Percentiles rank a stretch among this genome's conserved stretches.
phyloP scores from a whole-genome alignment of 495 filamentous ascomycete genomes.

The Talaromyces proteolyticus region DNA sequence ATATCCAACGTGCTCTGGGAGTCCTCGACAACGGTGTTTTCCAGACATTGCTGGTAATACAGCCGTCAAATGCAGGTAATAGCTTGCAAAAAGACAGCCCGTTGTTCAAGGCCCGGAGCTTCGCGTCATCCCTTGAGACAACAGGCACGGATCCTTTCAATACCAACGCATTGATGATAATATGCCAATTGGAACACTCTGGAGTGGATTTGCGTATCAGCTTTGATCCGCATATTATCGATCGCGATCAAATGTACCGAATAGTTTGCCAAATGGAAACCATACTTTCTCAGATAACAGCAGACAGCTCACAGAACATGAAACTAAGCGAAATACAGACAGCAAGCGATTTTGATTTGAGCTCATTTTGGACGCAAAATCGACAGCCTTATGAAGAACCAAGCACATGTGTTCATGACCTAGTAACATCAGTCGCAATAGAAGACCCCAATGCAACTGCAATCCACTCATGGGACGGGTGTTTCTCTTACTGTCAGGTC shows the following conservation, averaged over 20 bases:
- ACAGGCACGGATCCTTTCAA: slow-evolving; percentile 2
- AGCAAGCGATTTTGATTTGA: neutral
- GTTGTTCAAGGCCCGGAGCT: no score
- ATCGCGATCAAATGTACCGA: neutral
- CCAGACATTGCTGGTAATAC: slow-evolving; percentile 17
- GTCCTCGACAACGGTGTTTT: slow-evolving; percentile 21
- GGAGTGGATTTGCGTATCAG: slow-evolving; percentile 1
- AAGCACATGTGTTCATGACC: slow-evolving; percentile 14
- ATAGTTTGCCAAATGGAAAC: slow-evolving; percentile 11
- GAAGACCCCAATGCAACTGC: slow-evolving; percentile 28
- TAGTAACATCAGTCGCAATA: slow-evolving; percentile 19
- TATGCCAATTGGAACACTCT: slow-evolving; percentile 7
- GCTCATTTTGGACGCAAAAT: slow-evolving; percentile 17
- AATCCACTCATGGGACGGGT: slow-evolving; percentile 39
- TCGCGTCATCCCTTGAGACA: neutral
- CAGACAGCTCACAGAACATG: neutral
- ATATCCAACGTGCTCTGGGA: slow-evolving; percentile 20
- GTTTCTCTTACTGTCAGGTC: slow-evolving; percentile 37
- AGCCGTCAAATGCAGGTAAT: slow-evolving; percentile 22
- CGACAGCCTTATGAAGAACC: slow-evolving; percentile 1
- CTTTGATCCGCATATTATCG: neutral
- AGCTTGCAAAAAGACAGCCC: neutral
- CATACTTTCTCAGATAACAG: slow-evolving; percentile 5
- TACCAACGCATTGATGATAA: slow-evolving; percentile 13
- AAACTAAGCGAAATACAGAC: neutral